Evolutionary conservation across 768 basidiomycete genomes (phyloP), one percentile per base, ranked within the genome.

Genomic region (Mycena albidolilacea): DNA sequence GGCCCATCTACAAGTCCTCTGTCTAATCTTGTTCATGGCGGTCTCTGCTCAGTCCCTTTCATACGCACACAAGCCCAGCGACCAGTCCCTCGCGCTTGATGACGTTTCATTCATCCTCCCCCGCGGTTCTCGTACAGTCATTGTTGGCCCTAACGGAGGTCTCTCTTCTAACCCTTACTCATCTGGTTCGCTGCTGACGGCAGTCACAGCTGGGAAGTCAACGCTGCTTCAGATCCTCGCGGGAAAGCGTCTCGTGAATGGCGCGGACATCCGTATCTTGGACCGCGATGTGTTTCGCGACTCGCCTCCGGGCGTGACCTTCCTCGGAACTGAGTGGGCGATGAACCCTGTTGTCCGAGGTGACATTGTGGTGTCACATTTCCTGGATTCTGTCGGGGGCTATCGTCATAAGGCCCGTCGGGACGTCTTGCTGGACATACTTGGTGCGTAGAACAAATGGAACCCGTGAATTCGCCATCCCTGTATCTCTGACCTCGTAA

Each of bases 311-410:
- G 95, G 94, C 8, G 89, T 97, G 43, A 92, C 95, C 21, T 95
- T 94, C 80, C 88, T 98, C 12, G 97, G 97, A 7, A 76, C 75
- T 0, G 74, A 71, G 39, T 75, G 95, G 95, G 97, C 97, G 0
- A 95, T 95, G 91, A 99, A 99, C 82, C 96, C 97, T 1, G 97
- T 98, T 69, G 97, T 99, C 14, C 90, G 97, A 0, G 54, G 94
- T 10, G 98, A 99, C 81, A 97, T 99, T 73, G 85, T 92, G 41
- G 98, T 99, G 4, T 91, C 94, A n/a, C 87, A 90, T 60, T 99
- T 99, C 82, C 86, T 99, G n/a, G 95, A 99, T 81, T 97, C 96
- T 19, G 95, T 99, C 6, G 98, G 98, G 15, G 98, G 98, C 0
- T 98, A 98, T 80, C 88, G 96, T 65, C 90, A 98, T 84, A 97